Evolutionary conservation across 1,139 yeast genomes (phyloP).

Genomic region (Trichomonascaceae sp.): DNA sequence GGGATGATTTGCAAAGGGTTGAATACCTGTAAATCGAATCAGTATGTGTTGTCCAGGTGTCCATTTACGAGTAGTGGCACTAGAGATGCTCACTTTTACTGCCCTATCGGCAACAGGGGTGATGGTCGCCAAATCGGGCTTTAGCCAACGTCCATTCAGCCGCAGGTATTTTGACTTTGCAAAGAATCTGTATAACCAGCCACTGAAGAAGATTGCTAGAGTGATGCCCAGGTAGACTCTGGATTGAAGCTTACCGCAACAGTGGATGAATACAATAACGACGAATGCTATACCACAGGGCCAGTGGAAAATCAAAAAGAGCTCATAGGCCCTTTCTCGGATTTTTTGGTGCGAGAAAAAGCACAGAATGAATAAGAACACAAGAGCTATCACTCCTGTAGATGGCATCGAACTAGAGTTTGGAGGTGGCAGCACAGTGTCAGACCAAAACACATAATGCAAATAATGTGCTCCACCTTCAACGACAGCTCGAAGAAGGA

Average conservation of each 20-base stretch:
- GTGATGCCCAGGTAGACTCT: slow-evolving; percentile 52
- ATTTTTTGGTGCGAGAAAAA: slow-evolving; percentile 42
- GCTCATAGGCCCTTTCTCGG: slow-evolving; percentile 45
- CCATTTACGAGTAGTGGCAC: slow-evolving; percentile 40
- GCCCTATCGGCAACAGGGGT: slow-evolving; percentile 31
- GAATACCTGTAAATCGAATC: slow-evolving; percentile 44
- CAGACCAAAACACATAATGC: slow-evolving; percentile 3
- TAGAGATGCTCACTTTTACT: slow-evolving; percentile 41
- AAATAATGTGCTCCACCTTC: slow-evolving; percentile 9
- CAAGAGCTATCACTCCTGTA: slow-evolving; percentile 42
- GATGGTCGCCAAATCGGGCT: slow-evolving; percentile 42
- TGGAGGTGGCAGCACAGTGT: too few species aligned
- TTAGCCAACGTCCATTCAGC: slow-evolving; percentile 36
- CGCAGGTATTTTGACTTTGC: slow-evolving; percentile 45
- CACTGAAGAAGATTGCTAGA: slow-evolving; percentile 47
- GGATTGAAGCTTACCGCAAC: slow-evolving; percentile 35
- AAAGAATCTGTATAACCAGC: slow-evolving; percentile 45
- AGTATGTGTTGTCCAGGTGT: slow-evolving; percentile 57
- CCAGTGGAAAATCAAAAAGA: slow-evolving; percentile 56
- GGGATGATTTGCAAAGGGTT: slow-evolving; percentile 54
- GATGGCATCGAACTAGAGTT: too few species aligned
- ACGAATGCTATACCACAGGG: slow-evolving; percentile 49
- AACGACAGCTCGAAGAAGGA: neutral
- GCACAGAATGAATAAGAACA: slow-evolving; percentile 44
- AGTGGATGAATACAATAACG: slow-evolving; percentile 50